phyloP scores from a whole-genome alignment of 1,284 basidiomycete genomes.

The Rhodotorula glutinis region DNA sequence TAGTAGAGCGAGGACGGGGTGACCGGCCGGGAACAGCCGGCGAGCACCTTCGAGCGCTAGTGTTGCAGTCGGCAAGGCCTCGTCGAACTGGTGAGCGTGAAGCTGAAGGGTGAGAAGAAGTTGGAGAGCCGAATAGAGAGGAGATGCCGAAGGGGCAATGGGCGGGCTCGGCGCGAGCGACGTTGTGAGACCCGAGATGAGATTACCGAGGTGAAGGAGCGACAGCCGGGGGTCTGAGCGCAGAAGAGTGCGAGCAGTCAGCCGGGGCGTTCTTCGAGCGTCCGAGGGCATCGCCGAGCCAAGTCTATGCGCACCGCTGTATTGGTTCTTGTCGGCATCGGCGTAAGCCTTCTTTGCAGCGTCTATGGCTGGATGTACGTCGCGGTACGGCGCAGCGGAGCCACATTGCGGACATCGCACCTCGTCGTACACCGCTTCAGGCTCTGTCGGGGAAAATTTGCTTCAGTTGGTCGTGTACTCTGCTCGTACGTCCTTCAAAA shows the following conservation, averaged over 20 bases:
- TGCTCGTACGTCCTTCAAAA: too few relatives aligned
- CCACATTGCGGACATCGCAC: slow-evolving; percentile 5
- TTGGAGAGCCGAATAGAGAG: slow-evolving; percentile 6
- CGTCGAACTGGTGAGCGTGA: neutral
- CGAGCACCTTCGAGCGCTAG: neutral
- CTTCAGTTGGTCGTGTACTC: too few relatives aligned
- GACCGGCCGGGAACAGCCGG: slow-evolving; percentile 1
- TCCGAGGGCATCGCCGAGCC: neutral
- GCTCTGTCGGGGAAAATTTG: too few relatives aligned
- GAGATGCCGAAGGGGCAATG: slow-evolving; percentile 3
- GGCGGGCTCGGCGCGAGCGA: slow-evolving; percentile 1
- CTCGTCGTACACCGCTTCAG: neutral
- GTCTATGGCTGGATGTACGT: slow-evolving; percentile 9
- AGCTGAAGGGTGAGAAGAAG: slow-evolving; percentile 21
- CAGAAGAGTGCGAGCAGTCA: neutral
- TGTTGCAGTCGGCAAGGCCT: neutral
- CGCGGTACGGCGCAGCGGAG: neutral
- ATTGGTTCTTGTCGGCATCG: slow-evolving; percentile 17
- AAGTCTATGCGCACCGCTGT: slow-evolving; percentile 5
- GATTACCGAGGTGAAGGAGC: slow-evolving; percentile 1
- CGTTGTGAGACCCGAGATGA: slow-evolving; percentile 4
- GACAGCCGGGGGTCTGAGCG: slow-evolving; percentile 7
- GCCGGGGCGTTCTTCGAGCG: too few relatives aligned
- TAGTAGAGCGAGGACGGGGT: slow-evolving; percentile 20
- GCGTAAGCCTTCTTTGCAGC: slow-evolving; percentile 4